phyloP scores from a whole-genome alignment of 2,329 filamentous ascomycete genomes.

The Lasiodiplodia sp. region DNA sequence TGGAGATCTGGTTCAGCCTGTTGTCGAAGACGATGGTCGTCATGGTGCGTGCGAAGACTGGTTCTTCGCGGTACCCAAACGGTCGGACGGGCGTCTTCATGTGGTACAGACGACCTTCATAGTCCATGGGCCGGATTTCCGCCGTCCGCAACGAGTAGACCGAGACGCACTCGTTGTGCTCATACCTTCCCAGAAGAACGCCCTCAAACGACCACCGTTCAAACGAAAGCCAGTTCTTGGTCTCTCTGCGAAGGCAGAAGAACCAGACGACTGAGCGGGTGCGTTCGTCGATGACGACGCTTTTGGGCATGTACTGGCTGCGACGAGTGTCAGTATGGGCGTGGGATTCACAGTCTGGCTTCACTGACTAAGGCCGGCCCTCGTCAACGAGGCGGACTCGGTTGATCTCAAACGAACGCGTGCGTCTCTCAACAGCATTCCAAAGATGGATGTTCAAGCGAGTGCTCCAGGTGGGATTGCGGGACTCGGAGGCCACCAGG shows the following conservation, averaged over 20 bases:
- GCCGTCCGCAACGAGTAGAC: constrained; percentile 12
- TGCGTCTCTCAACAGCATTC: constrained; percentile 19
- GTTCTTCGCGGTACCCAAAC: constrained; percentile 19
- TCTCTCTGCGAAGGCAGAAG: constrained; percentile 18
- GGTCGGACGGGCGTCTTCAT: constrained; percentile 15
- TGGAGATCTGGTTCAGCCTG: background rate
- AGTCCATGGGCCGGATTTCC: constrained; percentile 22
- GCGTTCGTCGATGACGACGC: constrained; percentile 18
- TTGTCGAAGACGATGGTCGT: constrained; percentile 24
- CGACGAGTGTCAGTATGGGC: background rate
- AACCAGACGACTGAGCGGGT: constrained; percentile 17
- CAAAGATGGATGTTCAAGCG: constrained; percentile 17
- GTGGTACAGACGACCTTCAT: constrained; percentile 18
- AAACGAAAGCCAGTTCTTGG: constrained; percentile 20
- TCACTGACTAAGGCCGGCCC: constrained; percentile 22
- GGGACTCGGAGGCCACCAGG: constrained; percentile 17
- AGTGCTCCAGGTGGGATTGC: constrained; percentile 11
- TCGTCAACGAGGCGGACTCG: constrained; percentile 24
- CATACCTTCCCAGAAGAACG: constrained; percentile 7
- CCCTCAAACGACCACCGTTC: constrained; percentile 24
- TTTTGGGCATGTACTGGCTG: constrained; percentile 25
- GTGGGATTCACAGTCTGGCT: background rate
- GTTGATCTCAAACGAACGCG: constrained; percentile 21
- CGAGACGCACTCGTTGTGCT: constrained; percentile 8
- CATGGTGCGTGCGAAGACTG: constrained; percentile 13